Evolutionary conservation across 352 stramenopile species (phyloP), one percentile per base, ranked within the genome.

Genomic region (Phytophthora kernoviae): DNA sequence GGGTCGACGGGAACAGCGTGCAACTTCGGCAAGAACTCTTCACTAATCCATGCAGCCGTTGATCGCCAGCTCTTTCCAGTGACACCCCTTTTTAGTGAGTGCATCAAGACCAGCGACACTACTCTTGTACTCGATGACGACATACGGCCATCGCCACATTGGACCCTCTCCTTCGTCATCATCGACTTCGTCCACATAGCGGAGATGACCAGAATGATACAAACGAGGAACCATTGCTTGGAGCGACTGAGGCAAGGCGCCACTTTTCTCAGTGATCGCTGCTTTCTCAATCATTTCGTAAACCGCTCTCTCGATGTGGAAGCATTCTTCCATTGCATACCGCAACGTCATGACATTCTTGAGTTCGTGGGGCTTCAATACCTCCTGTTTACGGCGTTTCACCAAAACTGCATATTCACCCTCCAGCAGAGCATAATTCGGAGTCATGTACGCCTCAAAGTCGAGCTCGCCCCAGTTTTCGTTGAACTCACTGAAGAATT

Each of bases 401-500:
- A 36, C 42, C 11, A 54, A 42, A 40, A 53, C 46, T 5, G 45
- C 22, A 46, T 44, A 22, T 4, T 33, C 49, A 26, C 7, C 41
- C 12, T 75, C 59, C 14, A 21, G 26, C 6, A 49, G 41, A 20
- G 74, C 50, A 36, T 88, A 91, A 1, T 81, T 69, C 11, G 80
- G 78, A 9, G 83, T 56, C 49, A 93, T 70, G 56, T 81, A 93
- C 5, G 78, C 68, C 20, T 84, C 62, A 50, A 94, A 77, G 48
- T 91, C 71, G 42, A 92, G 87, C 60, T 94, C 85, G 17, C 83
- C 76, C 84, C 85, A 96, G 15, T 86, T 79, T 43, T 90, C 66
- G 45, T 96, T 96, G 57, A 86, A 88, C 50, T 91, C 73, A 36
- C 87, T 96, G 58, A 91, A 94, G 26, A 92, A 92, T 55, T 96